Evolutionary conservation across 331 rosid species (phyloP).

Genomic region (Prunus yedoensis): DNA sequence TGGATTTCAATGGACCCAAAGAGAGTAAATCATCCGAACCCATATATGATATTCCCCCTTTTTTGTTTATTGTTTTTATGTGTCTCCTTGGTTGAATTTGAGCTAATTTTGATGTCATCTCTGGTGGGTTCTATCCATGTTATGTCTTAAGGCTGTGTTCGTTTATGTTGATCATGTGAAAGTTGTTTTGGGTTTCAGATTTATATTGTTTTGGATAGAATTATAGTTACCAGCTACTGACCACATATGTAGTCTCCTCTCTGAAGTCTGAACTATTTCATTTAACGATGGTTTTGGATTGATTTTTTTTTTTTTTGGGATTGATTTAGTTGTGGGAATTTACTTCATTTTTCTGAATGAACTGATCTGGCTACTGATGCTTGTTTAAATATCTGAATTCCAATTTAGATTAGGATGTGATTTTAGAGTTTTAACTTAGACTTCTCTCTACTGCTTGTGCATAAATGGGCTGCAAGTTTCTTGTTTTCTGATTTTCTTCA

Average conservation of each 20-base stretch:
- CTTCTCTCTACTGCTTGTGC: constrained; percentile 1
- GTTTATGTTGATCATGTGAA: constrained; percentile 18
- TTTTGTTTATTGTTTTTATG: neutral
- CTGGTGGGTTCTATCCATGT: neutral
- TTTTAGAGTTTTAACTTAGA: neutral
- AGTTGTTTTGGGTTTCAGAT: constrained; percentile 23
- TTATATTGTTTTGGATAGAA: constrained; percentile 20
- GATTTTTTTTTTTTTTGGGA: neutral
- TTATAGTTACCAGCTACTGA: constrained; percentile 11
- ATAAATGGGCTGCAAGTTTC: constrained; percentile 26
- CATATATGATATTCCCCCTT: constrained; percentile 11
- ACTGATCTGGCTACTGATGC: neutral
- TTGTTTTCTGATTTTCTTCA: constrained; percentile 24
- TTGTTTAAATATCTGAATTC: neutral
- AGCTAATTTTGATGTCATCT: constrained; percentile 1
- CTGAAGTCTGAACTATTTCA: neutral
- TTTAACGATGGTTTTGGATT: neutral
- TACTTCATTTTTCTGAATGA: neutral
- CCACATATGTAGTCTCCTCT: neutral
- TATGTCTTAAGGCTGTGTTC: constrained; percentile 12
- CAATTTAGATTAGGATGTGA: constrained; percentile 2
- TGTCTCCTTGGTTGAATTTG: neutral
- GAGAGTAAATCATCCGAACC: constrained; percentile 55
- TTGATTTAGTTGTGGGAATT: neutral
- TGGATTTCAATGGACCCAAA: constrained; percentile 83